These are phyloP conservation scores for Aspergillus sp. DNA, from an alignment of 2,329 filamentous ascomycete genomes.

Conservation along the genomic window DNA sequence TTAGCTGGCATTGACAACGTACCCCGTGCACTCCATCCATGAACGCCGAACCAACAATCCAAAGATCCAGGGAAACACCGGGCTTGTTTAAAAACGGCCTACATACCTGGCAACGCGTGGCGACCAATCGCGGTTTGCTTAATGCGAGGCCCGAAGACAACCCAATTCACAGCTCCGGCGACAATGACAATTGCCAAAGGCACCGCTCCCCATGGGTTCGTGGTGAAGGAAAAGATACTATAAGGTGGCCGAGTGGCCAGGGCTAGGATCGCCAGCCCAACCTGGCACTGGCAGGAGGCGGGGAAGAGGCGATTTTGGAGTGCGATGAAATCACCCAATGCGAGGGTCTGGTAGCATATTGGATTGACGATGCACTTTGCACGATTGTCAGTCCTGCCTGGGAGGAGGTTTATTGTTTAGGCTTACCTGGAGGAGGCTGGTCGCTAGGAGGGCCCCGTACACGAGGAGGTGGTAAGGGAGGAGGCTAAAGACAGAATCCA, in stretches of 20 bases:
- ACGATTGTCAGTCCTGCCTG: too few relatives aligned
- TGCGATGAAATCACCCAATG: conserved; percentile 34
- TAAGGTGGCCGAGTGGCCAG: conserved; percentile 33
- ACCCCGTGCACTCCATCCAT: neutral
- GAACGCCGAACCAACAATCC: neutral
- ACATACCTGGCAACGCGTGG: conserved; percentile 20
- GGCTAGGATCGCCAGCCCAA: conserved; percentile 33
- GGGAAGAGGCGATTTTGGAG: too few relatives aligned
- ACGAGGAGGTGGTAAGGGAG: conserved; percentile 38
- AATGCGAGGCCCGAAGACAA: conserved; percentile 37
- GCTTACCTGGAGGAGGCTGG: conserved; percentile 35
- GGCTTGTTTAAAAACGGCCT: conserved; percentile 2
- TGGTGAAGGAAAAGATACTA: conserved; percentile 28
- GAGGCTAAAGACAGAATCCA: conserved; percentile 14
- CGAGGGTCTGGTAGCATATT: conserved; percentile 32
- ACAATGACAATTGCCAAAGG: conserved; percentile 30
- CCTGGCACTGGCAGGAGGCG: conserved; percentile 38
- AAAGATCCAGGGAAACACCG: neutral
- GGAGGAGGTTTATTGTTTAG: neutral
- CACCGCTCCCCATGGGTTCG: conserved; percentile 20
- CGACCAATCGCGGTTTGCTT: conserved; percentile 34
- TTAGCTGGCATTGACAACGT: neutral
- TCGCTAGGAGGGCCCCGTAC: conserved; percentile 41
- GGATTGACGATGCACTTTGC: neutral
- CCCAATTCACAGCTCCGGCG: conserved; percentile 36